These are phyloP conservation scores for Aspergillus ibericus DNA, from an alignment of 2,329 filamentous ascomycete species.

Conservation along the genomic window DNA sequence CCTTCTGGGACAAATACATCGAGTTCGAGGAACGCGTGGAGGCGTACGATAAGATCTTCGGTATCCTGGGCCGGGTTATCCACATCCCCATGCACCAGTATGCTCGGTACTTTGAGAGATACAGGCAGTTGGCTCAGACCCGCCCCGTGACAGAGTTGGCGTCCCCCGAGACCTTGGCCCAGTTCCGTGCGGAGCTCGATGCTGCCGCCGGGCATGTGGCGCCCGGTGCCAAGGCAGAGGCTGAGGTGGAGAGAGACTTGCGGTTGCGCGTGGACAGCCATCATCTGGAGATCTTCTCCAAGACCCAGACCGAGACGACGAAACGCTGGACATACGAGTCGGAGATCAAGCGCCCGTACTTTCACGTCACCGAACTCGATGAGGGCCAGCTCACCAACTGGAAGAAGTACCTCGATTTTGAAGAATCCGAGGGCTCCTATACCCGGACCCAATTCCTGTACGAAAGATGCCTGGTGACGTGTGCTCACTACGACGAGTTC, in stretches of 20 bases:
- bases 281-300: conserved; percentile 77
- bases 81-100: conserved; percentile 95
- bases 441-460: conserved; percentile 78
- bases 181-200: conserved; percentile 71
- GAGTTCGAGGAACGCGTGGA: conserved; percentile 94
- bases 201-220: conserved; percentile 45
- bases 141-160: conserved; percentile 73
- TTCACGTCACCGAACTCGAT: conserved; percentile 91
- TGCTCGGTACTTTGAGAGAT: conserved; percentile 89
- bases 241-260: conserved; percentile 81
- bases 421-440: conserved; percentile 80
- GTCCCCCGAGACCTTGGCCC: conserved; percentile 64
- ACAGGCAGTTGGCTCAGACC: conserved; percentile 71
- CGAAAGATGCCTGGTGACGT: conserved; percentile 88
- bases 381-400: conserved; percentile 82
- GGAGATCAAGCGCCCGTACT: conserved; percentile 93
- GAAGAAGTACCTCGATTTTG: conserved; percentile 95
- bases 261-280: conserved; percentile 75
- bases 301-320: conserved; percentile 81
- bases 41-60: conserved; percentile 78
- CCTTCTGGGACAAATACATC: conserved; percentile 98
- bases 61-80: conserved; percentile 77
- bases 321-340: conserved; percentile 95
- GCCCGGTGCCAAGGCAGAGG: conserved; percentile 59
- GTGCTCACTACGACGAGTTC: conserved; percentile 94